These are phyloP conservation scores for Ceratocystis alfenasii DNA, from an alignment of 2,329 filamentous ascomycete species.

Conservation along the genomic window DNA sequence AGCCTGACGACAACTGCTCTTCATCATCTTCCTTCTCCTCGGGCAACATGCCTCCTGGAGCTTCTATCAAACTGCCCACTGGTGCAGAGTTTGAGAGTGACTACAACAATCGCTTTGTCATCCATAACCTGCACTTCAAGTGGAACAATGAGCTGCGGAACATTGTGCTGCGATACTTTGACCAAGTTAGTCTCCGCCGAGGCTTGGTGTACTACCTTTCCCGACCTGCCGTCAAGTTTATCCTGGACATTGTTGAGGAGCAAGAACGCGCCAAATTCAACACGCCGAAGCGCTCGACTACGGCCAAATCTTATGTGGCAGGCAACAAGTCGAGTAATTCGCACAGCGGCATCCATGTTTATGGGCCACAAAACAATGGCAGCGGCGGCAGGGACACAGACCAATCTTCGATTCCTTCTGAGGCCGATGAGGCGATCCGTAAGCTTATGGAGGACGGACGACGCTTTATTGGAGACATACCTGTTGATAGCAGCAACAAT, in stretches of 20 bases:
- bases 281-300: constrained; percentile 16
- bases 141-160: constrained; percentile 97
- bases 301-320: constrained; percentile 20
- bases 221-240: constrained; percentile 89
- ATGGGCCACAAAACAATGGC: neutral
- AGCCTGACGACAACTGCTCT: constrained; percentile 24
- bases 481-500: neutral
- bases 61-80: constrained; percentile 53
- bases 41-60: constrained; percentile 40
- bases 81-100: constrained; percentile 79
- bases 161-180: constrained; percentile 91
- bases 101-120: constrained; percentile 95
- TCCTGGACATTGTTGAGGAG: constrained; percentile 92
- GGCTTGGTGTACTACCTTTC: constrained; percentile 98
- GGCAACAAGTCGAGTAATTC: constrained; percentile 7
- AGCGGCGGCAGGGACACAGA: constrained; percentile 10
- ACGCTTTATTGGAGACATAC: constrained; percentile 55
- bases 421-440: constrained; percentile 74
- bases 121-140: constrained; percentile 94
- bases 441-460: constrained; percentile 75
- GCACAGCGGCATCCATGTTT: neutral
- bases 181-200: constrained; percentile 89
- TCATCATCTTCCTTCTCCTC: constrained; percentile 30
- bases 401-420: constrained; percentile 26
- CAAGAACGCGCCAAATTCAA: constrained; percentile 58